Percentiles rank a stretch among this genome's conserved stretches.
Evolutionary conservation across 352 stramenopile genomes (phyloP).

Genomic region (Lagenidium giganteum): DNA sequence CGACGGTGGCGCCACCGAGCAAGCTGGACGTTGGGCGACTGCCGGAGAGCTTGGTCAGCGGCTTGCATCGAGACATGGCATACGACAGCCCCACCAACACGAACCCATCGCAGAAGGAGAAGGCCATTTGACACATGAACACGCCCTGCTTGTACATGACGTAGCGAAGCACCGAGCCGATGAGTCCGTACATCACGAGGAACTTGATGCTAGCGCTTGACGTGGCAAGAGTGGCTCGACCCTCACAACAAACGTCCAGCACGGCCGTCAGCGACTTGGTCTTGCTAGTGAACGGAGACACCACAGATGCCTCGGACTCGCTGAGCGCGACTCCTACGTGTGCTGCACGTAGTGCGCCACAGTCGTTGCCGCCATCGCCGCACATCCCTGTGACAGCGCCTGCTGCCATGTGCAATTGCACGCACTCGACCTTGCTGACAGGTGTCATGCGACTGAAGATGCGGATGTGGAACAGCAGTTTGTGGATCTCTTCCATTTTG

Average conservation of each 20-base stretch:
- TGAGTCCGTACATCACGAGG: constrained; percentile 85
- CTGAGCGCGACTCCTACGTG: constrained; percentile 85
- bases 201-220: constrained; percentile 86
- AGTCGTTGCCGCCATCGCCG: constrained; percentile 83
- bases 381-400: constrained; percentile 65
- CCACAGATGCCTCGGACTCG: constrained; percentile 76
- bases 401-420: constrained; percentile 47
- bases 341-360: constrained; percentile 78
- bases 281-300: constrained; percentile 80
- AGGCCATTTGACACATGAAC: constrained; percentile 57
- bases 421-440: constrained; percentile 48
- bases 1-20: constrained; percentile 31
- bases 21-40: constrained; percentile 39
- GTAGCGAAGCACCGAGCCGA: constrained; percentile 50
- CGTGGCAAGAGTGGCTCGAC: constrained; percentile 79
- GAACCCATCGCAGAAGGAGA: constrained; percentile 56
- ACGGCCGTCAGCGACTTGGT: constrained; percentile 76
- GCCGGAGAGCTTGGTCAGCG: constrained; percentile 20
- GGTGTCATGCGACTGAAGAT: constrained; percentile 72
- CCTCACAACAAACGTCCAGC: constrained; percentile 81
- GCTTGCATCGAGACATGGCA: constrained; percentile 54
- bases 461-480: constrained; percentile 43
- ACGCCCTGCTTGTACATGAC: constrained; percentile 59
- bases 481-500: constrained; percentile 43
- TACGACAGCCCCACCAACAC: constrained; percentile 54